Evolutionary conservation across 139 green algal genomes (phyloP).

Genomic region (Chlorella sp.): DNA sequence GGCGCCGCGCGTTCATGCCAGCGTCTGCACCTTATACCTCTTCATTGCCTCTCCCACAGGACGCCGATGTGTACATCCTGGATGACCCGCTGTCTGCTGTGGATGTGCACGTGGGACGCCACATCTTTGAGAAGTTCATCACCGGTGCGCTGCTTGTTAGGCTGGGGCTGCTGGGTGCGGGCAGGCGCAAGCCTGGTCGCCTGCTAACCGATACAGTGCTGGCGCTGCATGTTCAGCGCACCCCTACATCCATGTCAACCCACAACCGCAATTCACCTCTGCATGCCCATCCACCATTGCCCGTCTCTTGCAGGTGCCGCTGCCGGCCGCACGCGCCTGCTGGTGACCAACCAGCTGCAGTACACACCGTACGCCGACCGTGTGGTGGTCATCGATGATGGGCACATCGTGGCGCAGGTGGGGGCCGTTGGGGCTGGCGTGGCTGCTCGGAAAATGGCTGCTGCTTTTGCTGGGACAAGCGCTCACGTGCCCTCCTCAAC

Average conservation of each 20-base stretch:
- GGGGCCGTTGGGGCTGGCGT: neutral
- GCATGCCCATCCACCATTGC: too few relatives aligned
- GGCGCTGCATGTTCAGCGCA: too few relatives aligned
- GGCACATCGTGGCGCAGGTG: conserved; percentile 57
- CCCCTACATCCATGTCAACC: too few relatives aligned
- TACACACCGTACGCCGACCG: conserved; percentile 78
- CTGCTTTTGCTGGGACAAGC: too few relatives aligned
- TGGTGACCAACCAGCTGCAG: conserved; percentile 94
- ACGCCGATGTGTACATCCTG: conserved; percentile 92
- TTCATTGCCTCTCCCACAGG: neutral
- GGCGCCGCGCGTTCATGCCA: too few relatives aligned
- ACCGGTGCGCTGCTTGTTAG: neutral
- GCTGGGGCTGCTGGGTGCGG: too few relatives aligned
- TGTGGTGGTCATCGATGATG: conserved; percentile 81
- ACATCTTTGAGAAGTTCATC: conserved; percentile 90
- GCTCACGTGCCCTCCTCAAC: too few relatives aligned
- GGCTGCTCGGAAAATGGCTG: too few relatives aligned
- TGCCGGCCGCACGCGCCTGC: conserved; percentile 74
- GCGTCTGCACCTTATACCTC: neutral
- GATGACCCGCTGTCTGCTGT: conserved; percentile 96
- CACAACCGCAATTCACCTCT: too few relatives aligned
- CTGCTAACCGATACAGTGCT: too few relatives aligned
- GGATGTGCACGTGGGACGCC: conserved; percentile 89
- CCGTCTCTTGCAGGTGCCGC: conserved; percentile 1
- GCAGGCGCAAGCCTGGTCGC: too few relatives aligned